These are phyloP conservation scores for Clathrospora elynae DNA, from an alignment of 2,329 filamentous ascomycete species.

Conservation along the genomic window DNA sequence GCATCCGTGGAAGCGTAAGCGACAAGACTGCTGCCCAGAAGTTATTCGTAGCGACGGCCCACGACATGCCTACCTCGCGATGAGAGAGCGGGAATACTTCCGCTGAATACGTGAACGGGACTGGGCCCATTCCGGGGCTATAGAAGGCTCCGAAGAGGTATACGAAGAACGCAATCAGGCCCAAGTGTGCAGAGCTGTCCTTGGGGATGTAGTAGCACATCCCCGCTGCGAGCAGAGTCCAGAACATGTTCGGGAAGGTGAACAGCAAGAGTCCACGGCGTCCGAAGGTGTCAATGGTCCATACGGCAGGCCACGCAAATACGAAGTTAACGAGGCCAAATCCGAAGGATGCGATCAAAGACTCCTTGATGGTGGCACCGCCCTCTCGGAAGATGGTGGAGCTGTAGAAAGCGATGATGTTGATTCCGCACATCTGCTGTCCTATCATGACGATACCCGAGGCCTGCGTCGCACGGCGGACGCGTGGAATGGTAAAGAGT, in stretches of 20 bases:
- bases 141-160: constrained; percentile 59
- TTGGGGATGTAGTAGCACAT: constrained; percentile 59
- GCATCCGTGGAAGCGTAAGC: constrained; percentile 67
- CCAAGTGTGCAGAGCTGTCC: constrained; percentile 50
- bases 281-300: constrained; percentile 59
- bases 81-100: constrained; percentile 74
- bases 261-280: constrained; percentile 57
- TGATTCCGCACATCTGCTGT: constrained; percentile 64
- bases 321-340: constrained; percentile 65
- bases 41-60: constrained; percentile 69
- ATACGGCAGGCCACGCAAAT: constrained; percentile 64
- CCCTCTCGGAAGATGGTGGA: constrained; percentile 57
- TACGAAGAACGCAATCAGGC: constrained; percentile 61
- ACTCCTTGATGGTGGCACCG: constrained; percentile 49
- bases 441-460: constrained; percentile 78
- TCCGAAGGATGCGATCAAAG: constrained; percentile 62
- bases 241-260: constrained; percentile 59
- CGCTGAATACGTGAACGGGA: constrained; percentile 50
- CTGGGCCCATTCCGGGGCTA: constrained; percentile 54
- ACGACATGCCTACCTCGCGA: constrained; percentile 73
- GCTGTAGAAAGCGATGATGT: constrained; percentile 58
- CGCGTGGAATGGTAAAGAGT: constrained; percentile 69
- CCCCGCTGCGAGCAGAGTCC: constrained; percentile 55
- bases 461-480: constrained; percentile 74
- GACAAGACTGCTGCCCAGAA: constrained; percentile 63